These are phyloP conservation scores for Phyllosticta citribraziliensis DNA, from an alignment of 2,329 filamentous ascomycete genomes.

Conservation along the genomic window DNA sequence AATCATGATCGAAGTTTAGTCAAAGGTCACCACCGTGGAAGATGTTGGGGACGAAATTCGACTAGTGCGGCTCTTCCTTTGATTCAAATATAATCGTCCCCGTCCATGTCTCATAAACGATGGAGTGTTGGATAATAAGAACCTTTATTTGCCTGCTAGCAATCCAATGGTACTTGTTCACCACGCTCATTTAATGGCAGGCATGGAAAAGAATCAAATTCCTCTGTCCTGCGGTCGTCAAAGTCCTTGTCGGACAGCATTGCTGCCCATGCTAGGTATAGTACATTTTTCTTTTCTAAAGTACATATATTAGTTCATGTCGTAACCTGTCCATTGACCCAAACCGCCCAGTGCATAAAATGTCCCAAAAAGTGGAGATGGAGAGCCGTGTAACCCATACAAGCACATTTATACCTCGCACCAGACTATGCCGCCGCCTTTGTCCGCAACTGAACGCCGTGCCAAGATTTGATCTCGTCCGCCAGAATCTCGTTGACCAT, in stretches of 20 bases:
- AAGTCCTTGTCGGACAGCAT: neutral
- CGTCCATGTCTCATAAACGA: too few species aligned
- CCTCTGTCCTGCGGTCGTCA: neutral
- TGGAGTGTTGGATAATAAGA: too few species aligned
- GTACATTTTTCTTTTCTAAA: neutral
- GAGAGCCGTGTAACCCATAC: neutral
- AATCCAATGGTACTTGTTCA: too few species aligned
- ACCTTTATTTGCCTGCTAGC: too few species aligned
- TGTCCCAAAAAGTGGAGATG: neutral
- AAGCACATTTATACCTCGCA: neutral
- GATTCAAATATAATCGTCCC: too few species aligned
- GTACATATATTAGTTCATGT: neutral
- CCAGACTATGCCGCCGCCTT: constrained; percentile 18
- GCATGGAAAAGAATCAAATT: too few species aligned
- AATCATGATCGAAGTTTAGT: too few species aligned
- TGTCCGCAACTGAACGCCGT: constrained; percentile 72
- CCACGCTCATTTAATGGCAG: too few species aligned
- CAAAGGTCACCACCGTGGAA: too few species aligned
- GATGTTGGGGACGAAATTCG: too few species aligned
- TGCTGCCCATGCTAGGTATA: neutral
- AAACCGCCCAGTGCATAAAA: neutral
- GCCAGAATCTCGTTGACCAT: constrained; percentile 67
- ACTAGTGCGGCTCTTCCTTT: too few species aligned
- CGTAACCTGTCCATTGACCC: neutral
- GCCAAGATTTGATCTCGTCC: constrained; percentile 71